Evolutionary conservation across 1,139 yeast genomes (phyloP), one percentile per base, ranked within the genome.

Genomic region (Geotrichum fermentans): DNA sequence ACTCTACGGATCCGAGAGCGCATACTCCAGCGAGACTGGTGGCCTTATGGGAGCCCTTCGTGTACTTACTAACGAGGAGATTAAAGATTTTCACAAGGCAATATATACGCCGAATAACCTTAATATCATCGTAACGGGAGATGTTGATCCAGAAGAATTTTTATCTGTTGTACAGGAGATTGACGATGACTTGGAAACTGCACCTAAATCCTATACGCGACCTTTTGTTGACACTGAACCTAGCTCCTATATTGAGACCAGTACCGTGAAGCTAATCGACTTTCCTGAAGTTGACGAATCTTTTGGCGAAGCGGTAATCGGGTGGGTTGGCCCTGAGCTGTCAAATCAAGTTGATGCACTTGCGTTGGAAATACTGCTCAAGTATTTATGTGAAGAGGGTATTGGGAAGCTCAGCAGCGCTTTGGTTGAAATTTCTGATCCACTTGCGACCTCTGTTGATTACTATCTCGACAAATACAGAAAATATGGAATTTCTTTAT

Each of bases 11-110:
- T 63, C 73, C 13, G 70, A 75, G 2, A 83, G 92, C 24, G 96
- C 95, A 2, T 94, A 89, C 61, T 78, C 92, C 7, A 82, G 95
- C 4, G 97, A 94, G 65, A 90, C 98, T 6, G 98, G 99, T 42
- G 99, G 99, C 0, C 68, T 88, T 40, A 80, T 88, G 70, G 73
- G 76, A 16, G 89, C 87, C 54, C 74, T 94, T 56, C 78, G 97
- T 53, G 74, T 73, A 5, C 73, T 94, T 58, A 77, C 85, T 1
- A 83, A 81, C 58, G 84, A 82, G 0, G 81, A 83, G 47, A 92
- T 94, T 55, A 74, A 82, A 56, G 68, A 79, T 16, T 94, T 88
- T 62, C 97, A 94, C 65, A 70, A 73, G 32, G 65, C 70, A 16
- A 70, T 79, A 63, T 94, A 94, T 67, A 75, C 92, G 45, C 88